phyloP scores from a whole-genome alignment of 176 grass and related monocot genomes.

The Eragrostis curvula region DNA sequence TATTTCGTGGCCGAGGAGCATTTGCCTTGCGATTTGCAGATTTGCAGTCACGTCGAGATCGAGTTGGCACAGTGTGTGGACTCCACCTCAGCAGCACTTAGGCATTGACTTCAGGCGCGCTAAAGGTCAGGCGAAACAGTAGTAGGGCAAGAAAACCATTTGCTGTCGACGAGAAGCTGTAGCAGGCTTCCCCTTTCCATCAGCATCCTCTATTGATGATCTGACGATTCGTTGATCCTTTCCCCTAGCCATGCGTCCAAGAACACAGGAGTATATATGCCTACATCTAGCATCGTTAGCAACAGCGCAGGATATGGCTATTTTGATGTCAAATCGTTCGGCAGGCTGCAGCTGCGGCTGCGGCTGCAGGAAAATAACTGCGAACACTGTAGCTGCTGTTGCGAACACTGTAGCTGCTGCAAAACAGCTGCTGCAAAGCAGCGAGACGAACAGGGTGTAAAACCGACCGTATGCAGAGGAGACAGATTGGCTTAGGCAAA shows the following conservation, averaged over 20 bases:
- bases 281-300: background rate
- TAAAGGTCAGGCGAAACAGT: background rate
- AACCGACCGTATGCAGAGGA: slow-evolving; percentile 11
- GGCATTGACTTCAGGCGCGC: background rate
- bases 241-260: slow-evolving; percentile 27
- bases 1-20: background rate
- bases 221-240: slow-evolving; percentile 32
- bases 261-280: slow-evolving; percentile 6
- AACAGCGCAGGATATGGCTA: background rate
- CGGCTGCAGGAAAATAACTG: too few species aligned
- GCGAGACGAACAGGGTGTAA: too few species aligned
- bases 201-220: background rate
- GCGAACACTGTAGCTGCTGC: too few species aligned
- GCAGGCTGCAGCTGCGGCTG: too few species aligned
- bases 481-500: background rate
- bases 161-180: background rate
- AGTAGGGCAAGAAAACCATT: background rate
- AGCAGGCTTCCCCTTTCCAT: background rate
- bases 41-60: background rate
- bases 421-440: too few species aligned
- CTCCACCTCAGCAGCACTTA: slow-evolving; percentile 19
- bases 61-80: background rate
- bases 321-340: slow-evolving; percentile 35
- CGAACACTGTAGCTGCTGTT: too few species aligned
- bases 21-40: background rate